phyloP scores from a whole-genome alignment of 2,329 filamentous ascomycete species.

The Hypoxylon sp. region DNA sequence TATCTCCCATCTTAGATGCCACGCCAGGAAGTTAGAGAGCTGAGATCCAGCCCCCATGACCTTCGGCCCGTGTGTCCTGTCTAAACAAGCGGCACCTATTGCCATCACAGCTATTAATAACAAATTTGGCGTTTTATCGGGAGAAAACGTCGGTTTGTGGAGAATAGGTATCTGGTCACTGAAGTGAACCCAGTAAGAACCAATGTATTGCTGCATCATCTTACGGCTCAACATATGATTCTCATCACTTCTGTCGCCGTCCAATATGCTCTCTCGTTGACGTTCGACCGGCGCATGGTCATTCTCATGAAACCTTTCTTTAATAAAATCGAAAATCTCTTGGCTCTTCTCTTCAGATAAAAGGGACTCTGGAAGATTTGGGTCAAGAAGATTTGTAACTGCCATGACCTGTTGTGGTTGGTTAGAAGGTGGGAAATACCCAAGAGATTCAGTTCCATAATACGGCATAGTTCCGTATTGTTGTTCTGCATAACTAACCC shows the following conservation, averaged over 20 bases:
- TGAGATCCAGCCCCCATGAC: constrained; percentile 83
- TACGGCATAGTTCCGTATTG: constrained; percentile 66
- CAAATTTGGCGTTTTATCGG: constrained; percentile 87
- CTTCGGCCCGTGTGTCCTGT: constrained; percentile 82
- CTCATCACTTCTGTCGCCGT: constrained; percentile 79
- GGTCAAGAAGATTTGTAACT: constrained; percentile 86
- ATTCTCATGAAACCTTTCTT: constrained; percentile 83
- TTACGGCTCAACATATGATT: constrained; percentile 81
- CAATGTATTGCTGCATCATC: constrained; percentile 97
- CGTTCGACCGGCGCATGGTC: constrained; percentile 80
- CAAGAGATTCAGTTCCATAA: constrained; percentile 64
- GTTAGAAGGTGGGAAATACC: constrained; percentile 70
- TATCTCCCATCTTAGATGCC: constrained; percentile 95
- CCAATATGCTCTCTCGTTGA: constrained; percentile 81
- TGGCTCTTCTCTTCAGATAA: constrained; percentile 90
- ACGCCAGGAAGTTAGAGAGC: constrained; percentile 89
- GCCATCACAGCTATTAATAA: constrained; percentile 91
- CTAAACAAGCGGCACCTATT: constrained; percentile 90
- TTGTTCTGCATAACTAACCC: constrained; percentile 66
- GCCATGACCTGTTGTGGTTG: constrained; percentile 87
- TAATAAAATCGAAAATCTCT: constrained; percentile 86
- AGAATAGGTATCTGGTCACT: constrained; percentile 95
- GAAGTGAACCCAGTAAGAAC: constrained; percentile 95
- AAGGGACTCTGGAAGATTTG: constrained; percentile 81
- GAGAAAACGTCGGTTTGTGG: constrained; percentile 92